Base-by-base conservation (phyloP, 805 yeast species). In the Myxozyma vanderwaltii region DNA sequence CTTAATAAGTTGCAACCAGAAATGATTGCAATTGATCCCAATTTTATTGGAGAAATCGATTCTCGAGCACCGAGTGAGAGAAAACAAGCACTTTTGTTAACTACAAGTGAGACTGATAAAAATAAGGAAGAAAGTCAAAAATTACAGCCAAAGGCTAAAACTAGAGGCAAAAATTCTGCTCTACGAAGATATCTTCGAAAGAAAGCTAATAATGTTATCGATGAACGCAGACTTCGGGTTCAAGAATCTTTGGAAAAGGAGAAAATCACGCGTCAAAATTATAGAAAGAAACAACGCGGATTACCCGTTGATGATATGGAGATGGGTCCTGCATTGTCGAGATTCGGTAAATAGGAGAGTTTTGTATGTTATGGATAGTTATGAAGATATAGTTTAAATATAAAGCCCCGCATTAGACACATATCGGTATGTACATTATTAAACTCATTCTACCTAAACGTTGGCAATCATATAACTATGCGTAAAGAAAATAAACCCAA, bases 1-100 rank as follows among this genome's bases (percentile, higher is more conserved):
- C 75, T 94, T 71, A 89, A 92, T 76, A 94, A 94, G 75, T 78
- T 94, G 66, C 85, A 88, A 66, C 95, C 97, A 5, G 98, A 92
- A 72, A 86, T 96, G 76, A 94, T 94, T 61, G 79, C 96, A 1
- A 77, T 94, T 70, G 96, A 94, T 79, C 98, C 98, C 58, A 82
- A 80, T 69, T 83, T 81, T 54, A 87, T 94, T 67, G 99, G 99
- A 67, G 80, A 84, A 3, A 91, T 94, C 15, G 92, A 89, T 69
- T 82, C 82, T 66, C 79, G 86, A 56, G 86, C 92, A 3, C 78
- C 81, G 15, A 75, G 77, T 15, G 77, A 81, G 56, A 82, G 97
- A 68, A 75, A 86, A 70, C 82, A 83, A 49, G 86, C 89, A 0
- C 75, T 63, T 23, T 50, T 65, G 59, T 76, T 82, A 57, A 85